Percentiles rank a stretch among this genome's conserved stretches.
These are phyloP conservation scores for Lyophyllum shimeji DNA, from an alignment of 768 basidiomycete genomes.

Conservation along the genomic window DNA sequence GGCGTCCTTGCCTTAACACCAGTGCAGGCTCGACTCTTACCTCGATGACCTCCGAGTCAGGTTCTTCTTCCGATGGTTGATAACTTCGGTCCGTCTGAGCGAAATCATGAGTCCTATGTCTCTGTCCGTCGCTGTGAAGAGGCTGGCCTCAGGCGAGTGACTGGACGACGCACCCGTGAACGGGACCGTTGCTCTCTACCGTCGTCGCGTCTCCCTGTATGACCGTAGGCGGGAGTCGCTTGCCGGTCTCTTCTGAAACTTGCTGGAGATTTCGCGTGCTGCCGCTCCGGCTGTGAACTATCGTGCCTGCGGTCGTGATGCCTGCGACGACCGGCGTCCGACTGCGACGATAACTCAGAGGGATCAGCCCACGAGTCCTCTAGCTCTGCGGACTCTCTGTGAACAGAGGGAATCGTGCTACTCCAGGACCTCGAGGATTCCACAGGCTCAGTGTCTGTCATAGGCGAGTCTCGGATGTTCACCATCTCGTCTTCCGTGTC, in stretches of 20 bases:
- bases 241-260: not conserved
- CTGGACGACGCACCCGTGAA: not conserved
- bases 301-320: not conserved
- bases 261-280: not conserved
- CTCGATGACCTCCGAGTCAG: slow-evolving; percentile 22
- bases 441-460: not conserved
- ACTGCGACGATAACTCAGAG: not conserved
- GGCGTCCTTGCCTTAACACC: not conserved
- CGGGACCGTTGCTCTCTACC: not conserved
- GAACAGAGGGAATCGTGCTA: not conserved
- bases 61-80: not conserved
- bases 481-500: not conserved
- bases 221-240: not conserved
- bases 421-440: slow-evolving; percentile 1
- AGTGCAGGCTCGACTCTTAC: slow-evolving; percentile 4
- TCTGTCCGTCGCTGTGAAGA: no score
- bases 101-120: not conserved
- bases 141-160: not conserved
- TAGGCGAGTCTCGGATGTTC: not conserved
- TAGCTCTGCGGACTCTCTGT: not conserved
- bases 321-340: not conserved
- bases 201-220: not conserved
- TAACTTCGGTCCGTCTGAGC: not conserved
- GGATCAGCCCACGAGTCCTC: not conserved
- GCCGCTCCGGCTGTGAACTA: not conserved